Base-by-base conservation (phyloP, 225 moss, liverwort and hornwort species). In the Polytrichum commune region DNA sequence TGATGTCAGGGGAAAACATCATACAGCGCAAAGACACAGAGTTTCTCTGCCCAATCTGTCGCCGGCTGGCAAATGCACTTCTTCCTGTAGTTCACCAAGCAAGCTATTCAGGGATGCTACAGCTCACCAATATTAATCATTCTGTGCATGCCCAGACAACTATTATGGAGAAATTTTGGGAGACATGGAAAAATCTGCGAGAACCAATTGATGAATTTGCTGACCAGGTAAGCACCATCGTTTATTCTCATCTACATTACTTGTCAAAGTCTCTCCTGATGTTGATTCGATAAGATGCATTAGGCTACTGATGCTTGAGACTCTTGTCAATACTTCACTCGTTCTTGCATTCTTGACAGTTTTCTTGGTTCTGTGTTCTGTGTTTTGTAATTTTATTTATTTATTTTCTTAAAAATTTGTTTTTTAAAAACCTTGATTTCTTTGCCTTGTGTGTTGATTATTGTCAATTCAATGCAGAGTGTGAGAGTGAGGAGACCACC, bases 1-100 rank as follows among this genome's bases (percentile, higher is more conserved):
- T 9, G 20, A 58, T 58, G 6, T 58, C 87, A 96, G 96, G 93
- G 61, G 92, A 91, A 77, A 89, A 83, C 55, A 88, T 97, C 29
- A 86, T 97, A 64, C 92, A 97, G 26, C 83, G 92, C 65, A 69
- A 53, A 29, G 87, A 83, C 58, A 69, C 67, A 76, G 97, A 97
- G 75, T 97, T 97, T 72, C 92, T 97, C 57, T 97, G 97, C 77
- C 97, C 97, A 38, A 91, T 92, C 67, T 97, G 97, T 75, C 97
- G 97, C 64, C 91, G 97, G 53, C 75, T 97, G 65, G 92, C 97
- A 77, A 97, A 97, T 84, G 94, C 83, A 33, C 79, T 97, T 24
- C 87, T 97, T 35, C 97, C 97, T 76, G 86, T 93, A 76, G 88
- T 96, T 68, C 90, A 86, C 75, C 79, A 89, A 75, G 81, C 84